Evolutionary conservation across 495 filamentous ascomycete genomes (phyloP).

Genomic region (Talaromyces stipitatus): DNA sequence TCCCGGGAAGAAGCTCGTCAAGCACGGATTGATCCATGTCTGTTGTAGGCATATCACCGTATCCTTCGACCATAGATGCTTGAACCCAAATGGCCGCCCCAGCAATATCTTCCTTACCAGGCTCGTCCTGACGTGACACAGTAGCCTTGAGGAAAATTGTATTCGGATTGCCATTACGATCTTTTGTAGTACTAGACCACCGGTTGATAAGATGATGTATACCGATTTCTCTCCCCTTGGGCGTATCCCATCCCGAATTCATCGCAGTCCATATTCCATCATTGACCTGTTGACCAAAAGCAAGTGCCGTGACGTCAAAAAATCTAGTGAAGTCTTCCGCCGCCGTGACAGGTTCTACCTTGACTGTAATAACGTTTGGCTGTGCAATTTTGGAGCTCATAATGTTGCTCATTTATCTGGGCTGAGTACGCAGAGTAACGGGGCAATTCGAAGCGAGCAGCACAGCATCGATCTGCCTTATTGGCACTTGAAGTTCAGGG

Average conservation of each 20-base stretch:
- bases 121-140: constrained; percentile 13
- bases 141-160: constrained; percentile 37
- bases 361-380: neutral
- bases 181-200: constrained; percentile 21
- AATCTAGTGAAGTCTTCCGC: neutral
- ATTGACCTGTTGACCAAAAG: constrained; percentile 31
- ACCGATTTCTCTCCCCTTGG: constrained; percentile 18
- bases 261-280: constrained; percentile 35
- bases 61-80: constrained; percentile 22
- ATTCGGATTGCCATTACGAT: constrained; percentile 27
- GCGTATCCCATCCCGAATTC: constrained; percentile 37
- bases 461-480: too few relatives aligned
- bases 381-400: neutral
- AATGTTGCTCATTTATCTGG: too few relatives aligned
- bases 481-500: too few relatives aligned
- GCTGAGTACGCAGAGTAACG: too few relatives aligned
- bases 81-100: constrained; percentile 36
- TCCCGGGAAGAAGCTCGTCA: constrained; percentile 25
- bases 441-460: too few relatives aligned
- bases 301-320: constrained; percentile 2
- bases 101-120: constrained; percentile 17
- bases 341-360: neutral
- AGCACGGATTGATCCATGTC: constrained; percentile 14
- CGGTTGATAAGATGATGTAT: constrained; percentile 20
- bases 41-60: constrained; percentile 21